phyloP scores from a whole-genome alignment of 176 grass and related monocot species.

The Cocos nucifera region DNA sequence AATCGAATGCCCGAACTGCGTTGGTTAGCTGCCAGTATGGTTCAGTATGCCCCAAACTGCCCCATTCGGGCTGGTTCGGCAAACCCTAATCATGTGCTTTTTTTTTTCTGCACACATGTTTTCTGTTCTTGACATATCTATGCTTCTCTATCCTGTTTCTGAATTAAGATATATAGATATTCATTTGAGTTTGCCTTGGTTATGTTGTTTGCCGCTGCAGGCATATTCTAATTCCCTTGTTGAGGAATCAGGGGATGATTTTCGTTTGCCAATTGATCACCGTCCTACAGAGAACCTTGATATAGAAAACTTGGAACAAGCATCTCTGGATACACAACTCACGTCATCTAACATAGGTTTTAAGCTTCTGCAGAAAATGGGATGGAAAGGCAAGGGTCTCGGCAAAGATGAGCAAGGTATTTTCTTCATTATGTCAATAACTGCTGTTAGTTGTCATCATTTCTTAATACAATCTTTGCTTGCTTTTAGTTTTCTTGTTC shows the following conservation, averaged over 20 bases:
- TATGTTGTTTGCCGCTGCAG: not conserved
- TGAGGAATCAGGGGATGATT: constrained; percentile 34
- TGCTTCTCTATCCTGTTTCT: too few relatives aligned
- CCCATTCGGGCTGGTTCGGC: too few relatives aligned
- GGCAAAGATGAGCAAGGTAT: constrained; percentile 92
- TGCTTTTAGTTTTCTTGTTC: too few relatives aligned
- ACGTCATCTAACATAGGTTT: constrained; percentile 76
- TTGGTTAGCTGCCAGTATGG: too few relatives aligned
- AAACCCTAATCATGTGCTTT: too few relatives aligned
- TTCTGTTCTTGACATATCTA: too few relatives aligned
- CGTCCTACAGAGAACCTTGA: constrained; percentile 81
- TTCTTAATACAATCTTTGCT: too few relatives aligned
- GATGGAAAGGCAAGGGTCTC: constrained; percentile 96
- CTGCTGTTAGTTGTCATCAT: not conserved
- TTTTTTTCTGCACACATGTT: too few relatives aligned
- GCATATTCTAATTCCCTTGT: constrained; percentile 2
- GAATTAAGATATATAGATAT: too few relatives aligned
- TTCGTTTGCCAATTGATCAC: constrained; percentile 68
- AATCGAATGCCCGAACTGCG: too few relatives aligned
- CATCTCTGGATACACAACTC: constrained; percentile 74
- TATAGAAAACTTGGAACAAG: constrained; percentile 78
- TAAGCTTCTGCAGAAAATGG: constrained; percentile 88
- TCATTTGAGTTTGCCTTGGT: not conserved
- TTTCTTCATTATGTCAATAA: not conserved
- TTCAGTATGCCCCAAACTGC: too few relatives aligned